Base-by-base conservation (phyloP, 768 basidiomycete genomes). In the Cantharellus cinnabarinus region DNA sequence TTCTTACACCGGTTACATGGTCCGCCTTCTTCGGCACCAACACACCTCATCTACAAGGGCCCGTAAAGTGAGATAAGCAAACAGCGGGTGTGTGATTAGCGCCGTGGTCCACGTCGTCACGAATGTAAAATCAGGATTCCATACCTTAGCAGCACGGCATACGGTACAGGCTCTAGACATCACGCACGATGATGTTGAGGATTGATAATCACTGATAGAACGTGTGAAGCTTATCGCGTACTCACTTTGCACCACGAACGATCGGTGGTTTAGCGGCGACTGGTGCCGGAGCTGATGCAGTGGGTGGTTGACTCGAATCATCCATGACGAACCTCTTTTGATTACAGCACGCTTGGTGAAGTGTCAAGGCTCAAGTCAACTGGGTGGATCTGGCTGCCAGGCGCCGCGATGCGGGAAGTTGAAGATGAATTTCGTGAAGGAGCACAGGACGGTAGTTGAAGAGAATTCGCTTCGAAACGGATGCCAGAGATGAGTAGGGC, bases 1-100 rank as follows among this genome's bases (percentile, higher is more conserved):
- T 87, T 82, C 67, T 79, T 82, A 71, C 87, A 90, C 56, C 87
- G 82, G 68, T 89, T 85, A 68, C 87, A 90, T 39, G 77, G 79
- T 65, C 80, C 75, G 61, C 86, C 85, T 65, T 89, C 86, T 68
- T 90, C 87, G 56, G 88, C 83, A 51, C 85, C 87, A 61, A 89
- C 86, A 65, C 87, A 90, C 69, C 89, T 88, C 87, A 90, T 90
- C 87, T 89, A 64, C 50, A 57, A 56, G 41, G 58, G 51, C 39
- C 38, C 40, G 34, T 20, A 5, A 7, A 56, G 41, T 14, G 40
- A 38, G 41, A 29, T 10, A 20, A 35, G 4, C 60, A 55, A 59
- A 51, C 59, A 59, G 50, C 59, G 54, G 57, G 20, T 29, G 20
- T 29, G 20, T 29, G 20, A 29, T 29, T 29, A 29, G 20, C 20